Conservation (phyloP, 208 protist genomes). For the Trypanosoma melophagium region DNA sequence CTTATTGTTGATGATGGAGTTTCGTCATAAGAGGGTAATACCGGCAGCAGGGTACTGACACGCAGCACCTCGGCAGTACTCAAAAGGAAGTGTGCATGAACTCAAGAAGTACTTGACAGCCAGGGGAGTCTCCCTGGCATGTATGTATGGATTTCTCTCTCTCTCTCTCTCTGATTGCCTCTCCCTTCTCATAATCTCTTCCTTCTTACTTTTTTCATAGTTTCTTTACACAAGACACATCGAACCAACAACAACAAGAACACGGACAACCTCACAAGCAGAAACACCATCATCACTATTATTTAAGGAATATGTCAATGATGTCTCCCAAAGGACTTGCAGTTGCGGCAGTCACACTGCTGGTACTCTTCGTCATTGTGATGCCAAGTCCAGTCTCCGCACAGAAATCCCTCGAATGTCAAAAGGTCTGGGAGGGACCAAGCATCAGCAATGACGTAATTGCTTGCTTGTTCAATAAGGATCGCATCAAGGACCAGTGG, state of each 20-base stretch:
- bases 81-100: constrained; percentile 72
- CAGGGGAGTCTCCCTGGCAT: constrained; percentile 51
- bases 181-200: no score
- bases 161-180: background rate
- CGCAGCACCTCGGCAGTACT: constrained; percentile 31
- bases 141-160: no score
- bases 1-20: no score
- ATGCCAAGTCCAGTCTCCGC: constrained; percentile 15
- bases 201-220: no score
- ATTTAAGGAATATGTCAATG: background rate
- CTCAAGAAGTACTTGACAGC: constrained; percentile 61
- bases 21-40: no score
- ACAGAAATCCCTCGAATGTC: constrained; percentile 42
- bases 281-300: no score
- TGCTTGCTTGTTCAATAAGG: constrained; percentile 47
- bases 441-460: constrained; percentile 54
- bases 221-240: no score
- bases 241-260: background rate
- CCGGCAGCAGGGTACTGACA: background rate
- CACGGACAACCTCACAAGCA: no score
- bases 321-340: background rate
- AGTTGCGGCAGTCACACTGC: constrained; percentile 23
- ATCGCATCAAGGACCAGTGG: constrained; percentile 59
- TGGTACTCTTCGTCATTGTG: constrained; percentile 25
- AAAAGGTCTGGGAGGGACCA: constrained; percentile 67